These are phyloP conservation scores for Aspergillus spinulosporus DNA, from an alignment of 2,329 filamentous ascomycete genomes.

Conservation along the genomic window DNA sequence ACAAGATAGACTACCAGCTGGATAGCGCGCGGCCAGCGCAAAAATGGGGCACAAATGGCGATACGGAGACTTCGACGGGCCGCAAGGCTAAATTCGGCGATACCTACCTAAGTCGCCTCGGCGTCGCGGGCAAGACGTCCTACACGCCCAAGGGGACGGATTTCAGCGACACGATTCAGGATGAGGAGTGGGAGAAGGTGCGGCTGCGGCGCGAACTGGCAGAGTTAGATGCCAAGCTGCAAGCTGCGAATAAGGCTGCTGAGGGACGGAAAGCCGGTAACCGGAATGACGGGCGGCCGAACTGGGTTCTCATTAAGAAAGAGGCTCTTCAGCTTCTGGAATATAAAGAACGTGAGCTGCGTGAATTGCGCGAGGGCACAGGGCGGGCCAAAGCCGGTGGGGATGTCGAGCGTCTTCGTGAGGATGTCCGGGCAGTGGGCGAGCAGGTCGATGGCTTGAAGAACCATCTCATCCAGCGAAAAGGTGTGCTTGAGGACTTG, in stretches of 20 bases:
- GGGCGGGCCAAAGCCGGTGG: slow-evolving; percentile 62
- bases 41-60: slow-evolving; percentile 75
- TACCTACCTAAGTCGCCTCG: slow-evolving; percentile 88
- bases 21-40: slow-evolving; percentile 71
- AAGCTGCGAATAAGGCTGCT: slow-evolving; percentile 73
- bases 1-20: slow-evolving; percentile 93
- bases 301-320: slow-evolving; percentile 87
- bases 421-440: slow-evolving; percentile 85
- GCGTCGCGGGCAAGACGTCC: slow-evolving; percentile 70
- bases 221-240: slow-evolving; percentile 85
- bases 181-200: slow-evolving; percentile 96
- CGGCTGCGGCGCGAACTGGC: slow-evolving; percentile 87
- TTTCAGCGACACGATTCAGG: slow-evolving; percentile 79
- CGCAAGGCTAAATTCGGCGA: slow-evolving; percentile 97
- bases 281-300: slow-evolving; percentile 68
- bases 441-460: slow-evolving; percentile 94
- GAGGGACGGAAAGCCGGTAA: slow-evolving; percentile 58
- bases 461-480: slow-evolving; percentile 72
- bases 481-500: slow-evolving; percentile 74
- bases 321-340: slow-evolving; percentile 93
- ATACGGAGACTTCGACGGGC: slow-evolving; percentile 78
- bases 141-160: slow-evolving; percentile 86
- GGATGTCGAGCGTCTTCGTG: slow-evolving; percentile 72
- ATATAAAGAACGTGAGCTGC: slow-evolving; percentile 79
- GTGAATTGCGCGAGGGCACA: slow-evolving; percentile 67